A percentile compares a stretch with the other conserved stretches of the same genome.
Conservation (phyloP, 148 eudicot species). For the Mesembryanthemum crystallinum region DNA sequence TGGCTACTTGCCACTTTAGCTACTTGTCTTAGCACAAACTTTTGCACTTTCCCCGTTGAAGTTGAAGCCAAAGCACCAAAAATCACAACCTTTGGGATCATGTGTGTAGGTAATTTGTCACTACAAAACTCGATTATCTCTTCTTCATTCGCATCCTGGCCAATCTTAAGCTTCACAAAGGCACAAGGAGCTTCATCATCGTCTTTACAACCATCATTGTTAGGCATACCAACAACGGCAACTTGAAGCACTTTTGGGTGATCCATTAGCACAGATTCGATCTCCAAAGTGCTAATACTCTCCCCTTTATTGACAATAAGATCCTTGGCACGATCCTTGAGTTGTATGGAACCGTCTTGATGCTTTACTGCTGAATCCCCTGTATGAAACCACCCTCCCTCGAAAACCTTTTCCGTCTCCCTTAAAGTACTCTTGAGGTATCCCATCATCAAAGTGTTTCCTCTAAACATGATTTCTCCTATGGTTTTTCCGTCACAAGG, state of each 20-base stretch:
- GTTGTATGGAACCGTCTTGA: constrained; percentile 12
- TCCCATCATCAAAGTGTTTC: constrained; percentile 22
- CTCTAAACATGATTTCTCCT: constrained; percentile 30
- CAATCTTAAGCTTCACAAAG: constrained; percentile 22
- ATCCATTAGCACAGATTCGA: constrained; percentile 17
- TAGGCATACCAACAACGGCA: constrained; percentile 26
- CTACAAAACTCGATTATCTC: constrained; percentile 19
- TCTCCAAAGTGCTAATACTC: constrained; percentile 21
- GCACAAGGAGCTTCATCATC: constrained; percentile 19
- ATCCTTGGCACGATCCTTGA: constrained; percentile 21
- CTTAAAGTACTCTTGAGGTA: neutral
- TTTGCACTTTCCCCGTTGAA: constrained; percentile 29
- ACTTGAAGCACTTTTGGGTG: constrained; percentile 23
- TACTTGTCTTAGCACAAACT: constrained; percentile 21
- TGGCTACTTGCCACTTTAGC: constrained; percentile 3
- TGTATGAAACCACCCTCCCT: constrained; percentile 23
- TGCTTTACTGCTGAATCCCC: constrained; percentile 21
- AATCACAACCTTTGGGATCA: constrained; percentile 18
- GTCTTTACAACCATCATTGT: neutral
- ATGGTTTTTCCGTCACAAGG: constrained; percentile 23
- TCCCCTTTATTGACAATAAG: constrained; percentile 11
- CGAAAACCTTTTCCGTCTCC: constrained; percentile 4
- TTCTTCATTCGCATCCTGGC: constrained; percentile 8
- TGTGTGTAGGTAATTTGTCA: constrained; percentile 2
- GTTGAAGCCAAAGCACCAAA: constrained; percentile 24